Evolutionary conservation across 371 early-diverging fungal species (phyloP).

Genomic region (Circinella minor): DNA sequence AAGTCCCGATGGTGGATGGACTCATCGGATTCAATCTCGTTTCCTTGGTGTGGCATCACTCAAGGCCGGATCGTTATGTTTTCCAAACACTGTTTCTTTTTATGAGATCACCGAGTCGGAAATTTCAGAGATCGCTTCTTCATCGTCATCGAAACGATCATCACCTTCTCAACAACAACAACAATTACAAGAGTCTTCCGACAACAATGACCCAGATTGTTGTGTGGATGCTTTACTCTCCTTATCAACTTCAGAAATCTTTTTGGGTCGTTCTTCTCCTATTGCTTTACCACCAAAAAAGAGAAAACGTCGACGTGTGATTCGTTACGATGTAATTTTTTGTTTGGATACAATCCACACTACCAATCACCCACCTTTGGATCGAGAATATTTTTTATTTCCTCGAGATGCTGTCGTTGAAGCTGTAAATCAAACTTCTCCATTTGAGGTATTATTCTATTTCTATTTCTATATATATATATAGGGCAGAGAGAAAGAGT

Average conservation of each 20-base stretch:
- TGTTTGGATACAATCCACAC: slow-evolving; percentile 19
- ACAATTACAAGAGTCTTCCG: background rate
- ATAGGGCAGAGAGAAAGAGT: too few species aligned
- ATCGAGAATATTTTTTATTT: slow-evolving; percentile 38
- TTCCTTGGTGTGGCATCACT: slow-evolving; percentile 40
- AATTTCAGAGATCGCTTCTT: slow-evolving; percentile 40
- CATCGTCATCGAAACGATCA: slow-evolving; percentile 8
- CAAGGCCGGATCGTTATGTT: slow-evolving; percentile 21
- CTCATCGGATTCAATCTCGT: slow-evolving; percentile 31
- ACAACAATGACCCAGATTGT: slow-evolving; percentile 12
- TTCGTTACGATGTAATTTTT: slow-evolving; percentile 40
- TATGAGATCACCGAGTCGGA: slow-evolving; percentile 52
- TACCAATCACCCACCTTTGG: slow-evolving; percentile 8
- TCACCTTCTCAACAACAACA: background rate
- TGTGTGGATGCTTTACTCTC: slow-evolving; percentile 19
- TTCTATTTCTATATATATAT: background rate
- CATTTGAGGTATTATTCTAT: slow-evolving; percentile 39
- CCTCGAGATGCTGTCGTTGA: slow-evolving; percentile 56
- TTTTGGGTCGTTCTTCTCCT: background rate
- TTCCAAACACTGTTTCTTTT: slow-evolving; percentile 26
- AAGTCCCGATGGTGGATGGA: slow-evolving; percentile 24
- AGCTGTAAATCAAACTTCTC: slow-evolving; percentile 33
- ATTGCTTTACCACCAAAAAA: slow-evolving; percentile 45
- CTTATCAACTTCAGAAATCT: slow-evolving; percentile 4
- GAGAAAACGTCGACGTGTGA: slow-evolving; percentile 33